Evolutionary conservation across 1,284 basidiomycete genomes (phyloP).

Genomic region (Pseudozyma sp.): DNA sequence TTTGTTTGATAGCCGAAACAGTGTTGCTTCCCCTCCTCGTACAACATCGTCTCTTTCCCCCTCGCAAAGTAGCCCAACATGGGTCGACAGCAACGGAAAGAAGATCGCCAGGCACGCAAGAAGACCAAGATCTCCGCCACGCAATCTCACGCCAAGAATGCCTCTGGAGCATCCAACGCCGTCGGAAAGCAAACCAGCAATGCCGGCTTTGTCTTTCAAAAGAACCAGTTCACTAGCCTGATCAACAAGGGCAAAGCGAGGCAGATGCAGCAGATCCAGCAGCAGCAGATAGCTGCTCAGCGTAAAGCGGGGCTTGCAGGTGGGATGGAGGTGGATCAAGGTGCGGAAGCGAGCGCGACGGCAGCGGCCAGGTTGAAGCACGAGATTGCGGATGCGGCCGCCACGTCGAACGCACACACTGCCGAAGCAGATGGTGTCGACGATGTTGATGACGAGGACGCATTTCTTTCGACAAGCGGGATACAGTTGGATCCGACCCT

Average conservation of each 20-base stretch:
- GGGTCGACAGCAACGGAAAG: constrained; percentile 37
- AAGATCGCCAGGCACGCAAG: constrained; percentile 44
- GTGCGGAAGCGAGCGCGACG: constrained; percentile 7
- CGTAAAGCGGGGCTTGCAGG: background rate
- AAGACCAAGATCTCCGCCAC: constrained; percentile 37
- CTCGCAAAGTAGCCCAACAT: constrained; percentile 4
- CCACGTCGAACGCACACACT: constrained; percentile 17
- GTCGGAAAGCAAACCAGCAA: constrained; percentile 39
- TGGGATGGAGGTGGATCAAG: constrained; percentile 14
- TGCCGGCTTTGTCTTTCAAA: constrained; percentile 42
- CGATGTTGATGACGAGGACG: constrained; percentile 4
- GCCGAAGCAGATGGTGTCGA: background rate
- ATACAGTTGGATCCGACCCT: constrained; percentile 39
- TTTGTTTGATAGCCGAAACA: background rate
- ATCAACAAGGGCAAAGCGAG: constrained; percentile 44
- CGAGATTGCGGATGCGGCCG: constrained; percentile 33
- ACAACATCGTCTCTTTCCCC: background rate
- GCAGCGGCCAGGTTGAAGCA: constrained; percentile 19
- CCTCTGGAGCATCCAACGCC: constrained; percentile 7
- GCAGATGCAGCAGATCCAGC: constrained; percentile 33
- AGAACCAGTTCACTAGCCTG: constrained; percentile 40
- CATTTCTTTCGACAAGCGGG: background rate
- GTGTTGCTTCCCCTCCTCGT: background rate
- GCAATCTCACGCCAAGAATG: constrained; percentile 22
- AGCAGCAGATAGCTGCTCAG: constrained; percentile 24